Conservation (phyloP, 2,329 filamentous ascomycete genomes). For the Colletotrichum cuscutae region DNA sequence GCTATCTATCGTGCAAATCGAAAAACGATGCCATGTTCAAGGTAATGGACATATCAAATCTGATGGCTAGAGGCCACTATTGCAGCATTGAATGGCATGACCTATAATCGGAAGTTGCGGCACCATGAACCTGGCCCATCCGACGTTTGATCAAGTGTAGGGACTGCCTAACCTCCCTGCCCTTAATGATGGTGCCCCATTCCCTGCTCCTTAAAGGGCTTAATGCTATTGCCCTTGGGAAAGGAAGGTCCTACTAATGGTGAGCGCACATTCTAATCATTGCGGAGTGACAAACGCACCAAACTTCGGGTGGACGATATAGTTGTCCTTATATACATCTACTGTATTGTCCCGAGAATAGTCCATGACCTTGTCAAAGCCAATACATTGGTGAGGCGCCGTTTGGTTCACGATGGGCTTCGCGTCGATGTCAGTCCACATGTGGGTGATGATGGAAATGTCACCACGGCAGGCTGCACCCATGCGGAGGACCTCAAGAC, state of each 20-base stretch:
- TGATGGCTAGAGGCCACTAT: too few species aligned
- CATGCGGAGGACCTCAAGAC: constrained; percentile 31
- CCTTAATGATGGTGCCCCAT: constrained; percentile 19
- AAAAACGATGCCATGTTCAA: too few species aligned
- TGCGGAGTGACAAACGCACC: neutral
- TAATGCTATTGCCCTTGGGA: constrained; percentile 30
- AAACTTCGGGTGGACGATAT: constrained; percentile 33
- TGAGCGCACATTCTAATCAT: neutral
- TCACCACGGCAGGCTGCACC: constrained; percentile 31
- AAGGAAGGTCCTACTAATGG: constrained; percentile 19
- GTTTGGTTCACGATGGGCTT: constrained; percentile 33
- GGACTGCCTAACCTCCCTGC: neutral
- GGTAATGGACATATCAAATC: too few species aligned
- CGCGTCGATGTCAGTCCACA: constrained; percentile 33
- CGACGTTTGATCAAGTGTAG: neutral
- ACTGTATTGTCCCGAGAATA: constrained; percentile 23
- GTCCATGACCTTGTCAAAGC: constrained; percentile 24
- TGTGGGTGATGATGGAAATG: constrained; percentile 33
- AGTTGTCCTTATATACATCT: constrained; percentile 30
- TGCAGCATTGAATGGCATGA: too few species aligned
- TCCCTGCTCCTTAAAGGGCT: constrained; percentile 28
- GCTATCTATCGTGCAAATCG: too few species aligned
- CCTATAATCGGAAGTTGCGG: too few species aligned
- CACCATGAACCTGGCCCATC: neutral
- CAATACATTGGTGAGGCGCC: constrained; percentile 29